Conservation (phyloP, 768 basidiomycete genomes). For the Heimioporus sp. region DNA sequence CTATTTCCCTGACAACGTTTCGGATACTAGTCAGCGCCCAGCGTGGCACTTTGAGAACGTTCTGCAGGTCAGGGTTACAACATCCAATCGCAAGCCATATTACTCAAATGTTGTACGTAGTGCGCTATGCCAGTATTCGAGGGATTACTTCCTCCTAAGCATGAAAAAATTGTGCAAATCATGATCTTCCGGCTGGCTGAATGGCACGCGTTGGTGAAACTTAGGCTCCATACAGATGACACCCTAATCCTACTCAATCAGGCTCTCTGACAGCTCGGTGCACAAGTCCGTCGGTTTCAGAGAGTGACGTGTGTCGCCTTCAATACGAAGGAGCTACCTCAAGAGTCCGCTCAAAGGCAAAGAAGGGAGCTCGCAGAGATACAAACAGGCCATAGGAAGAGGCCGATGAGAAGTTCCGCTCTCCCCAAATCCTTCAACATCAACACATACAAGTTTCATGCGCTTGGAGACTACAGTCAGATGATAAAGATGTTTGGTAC, state of each 20-base stretch:
- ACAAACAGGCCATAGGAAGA: neutral
- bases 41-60: conserved; percentile 10
- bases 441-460: conserved; percentile 30
- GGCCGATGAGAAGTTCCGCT: neutral
- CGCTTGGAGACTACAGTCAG: conserved; percentile 17
- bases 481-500: conserved; percentile 23
- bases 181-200: conserved; percentile 20
- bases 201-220: conserved; percentile 14
- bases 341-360: neutral
- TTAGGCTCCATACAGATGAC: neutral
- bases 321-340: neutral
- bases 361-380: neutral
- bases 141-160: conserved; percentile 29
- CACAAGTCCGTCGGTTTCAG: neutral
- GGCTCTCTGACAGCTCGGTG: neutral
- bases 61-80: conserved; percentile 6
- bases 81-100: neutral
- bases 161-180: conserved; percentile 20
- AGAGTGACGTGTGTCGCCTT: neutral
- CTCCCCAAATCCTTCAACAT: conserved; percentile 20
- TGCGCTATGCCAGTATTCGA: conserved; percentile 40
- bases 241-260: neutral
- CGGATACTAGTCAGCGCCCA: conserved; percentile 35
- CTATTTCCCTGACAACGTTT: conserved; percentile 33
- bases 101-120: conserved; percentile 10